Evolutionary conservation across 257 asterid species (phyloP).

Genomic region (Henckelia pumila): DNA sequence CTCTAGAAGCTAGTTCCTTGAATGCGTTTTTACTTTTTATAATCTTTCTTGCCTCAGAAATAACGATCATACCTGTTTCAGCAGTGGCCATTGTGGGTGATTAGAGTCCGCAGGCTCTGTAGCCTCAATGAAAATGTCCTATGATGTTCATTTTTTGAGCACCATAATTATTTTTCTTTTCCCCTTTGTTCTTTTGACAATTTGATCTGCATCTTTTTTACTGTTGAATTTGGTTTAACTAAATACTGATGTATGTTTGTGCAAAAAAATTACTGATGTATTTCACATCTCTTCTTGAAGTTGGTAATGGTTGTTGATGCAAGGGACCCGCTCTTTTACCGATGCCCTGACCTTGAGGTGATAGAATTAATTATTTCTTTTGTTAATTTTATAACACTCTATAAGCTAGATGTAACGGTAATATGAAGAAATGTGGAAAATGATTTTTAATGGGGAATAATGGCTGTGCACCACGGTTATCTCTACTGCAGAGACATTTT

Average conservation of each 20-base stretch:
- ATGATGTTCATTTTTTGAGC: neutral
- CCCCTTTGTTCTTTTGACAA: constrained; percentile 11
- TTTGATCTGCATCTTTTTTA: neutral
- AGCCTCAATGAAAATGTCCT: constrained; percentile 3
- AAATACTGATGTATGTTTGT: constrained; percentile 29
- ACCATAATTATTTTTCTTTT: neutral
- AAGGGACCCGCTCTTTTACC: constrained; percentile 91
- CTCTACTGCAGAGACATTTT: constrained; percentile 4
- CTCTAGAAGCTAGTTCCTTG: constrained; percentile 10
- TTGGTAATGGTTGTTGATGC: constrained; percentile 99
- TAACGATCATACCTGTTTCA: neutral
- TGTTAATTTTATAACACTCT: constrained; percentile 11
- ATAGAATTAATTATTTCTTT: constrained; percentile 17
- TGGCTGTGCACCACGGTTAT: neutral
- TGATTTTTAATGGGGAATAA: neutral
- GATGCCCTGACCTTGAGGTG: constrained; percentile 99
- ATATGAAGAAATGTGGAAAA: constrained; percentile 5
- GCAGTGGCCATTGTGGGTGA: constrained; percentile 2
- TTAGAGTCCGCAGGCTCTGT: neutral
- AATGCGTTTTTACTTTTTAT: constrained; percentile 15
- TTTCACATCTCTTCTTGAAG: constrained; percentile 40
- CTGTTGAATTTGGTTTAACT: constrained; percentile 4
- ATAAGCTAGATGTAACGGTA: neutral
- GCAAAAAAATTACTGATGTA: constrained; percentile 34
- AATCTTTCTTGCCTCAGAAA: constrained; percentile 13